phyloP scores from a whole-genome alignment of 2,329 filamentous ascomycete genomes.

The Fusarium tanahbumbuense region DNA sequence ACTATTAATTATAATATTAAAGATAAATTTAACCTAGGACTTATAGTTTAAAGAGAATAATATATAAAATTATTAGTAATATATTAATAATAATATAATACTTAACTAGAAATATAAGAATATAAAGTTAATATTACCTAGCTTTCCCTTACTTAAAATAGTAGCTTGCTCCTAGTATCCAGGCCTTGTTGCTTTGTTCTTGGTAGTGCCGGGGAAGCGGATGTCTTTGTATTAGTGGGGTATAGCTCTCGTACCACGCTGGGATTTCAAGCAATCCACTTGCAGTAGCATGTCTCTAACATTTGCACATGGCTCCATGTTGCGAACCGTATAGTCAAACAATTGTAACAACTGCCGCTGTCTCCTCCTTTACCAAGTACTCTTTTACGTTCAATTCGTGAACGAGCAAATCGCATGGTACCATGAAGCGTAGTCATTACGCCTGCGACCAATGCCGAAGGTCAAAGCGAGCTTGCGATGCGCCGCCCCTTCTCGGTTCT shows the following conservation, averaged over 20 bases:
- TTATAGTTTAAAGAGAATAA: no score
- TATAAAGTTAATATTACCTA: no score
- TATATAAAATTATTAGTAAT: no score
- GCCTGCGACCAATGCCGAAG: constrained; percentile 43
- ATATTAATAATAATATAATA: no score
- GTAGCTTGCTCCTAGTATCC: no score
- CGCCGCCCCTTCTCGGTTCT: constrained; percentile 28
- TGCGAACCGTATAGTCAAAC: neutral
- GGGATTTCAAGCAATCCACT: neutral
- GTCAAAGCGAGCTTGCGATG: constrained; percentile 44
- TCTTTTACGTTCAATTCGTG: neutral
- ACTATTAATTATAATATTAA: no score
- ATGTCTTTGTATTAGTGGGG: constrained; percentile 1
- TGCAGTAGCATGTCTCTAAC: neutral
- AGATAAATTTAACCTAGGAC: no score
- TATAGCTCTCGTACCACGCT: neutral
- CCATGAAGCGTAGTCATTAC: constrained; percentile 43
- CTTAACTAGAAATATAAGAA: no score
- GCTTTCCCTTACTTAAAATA: no score
- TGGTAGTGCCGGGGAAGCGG: constrained; percentile 8
- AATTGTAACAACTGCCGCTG: neutral
- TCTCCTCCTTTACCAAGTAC: neutral
- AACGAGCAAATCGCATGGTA: neutral
- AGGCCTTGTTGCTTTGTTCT: no score
- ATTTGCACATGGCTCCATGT: neutral